phyloP scores from a whole-genome alignment of 176 grass and related monocot species.

The Zea mays region DNA sequence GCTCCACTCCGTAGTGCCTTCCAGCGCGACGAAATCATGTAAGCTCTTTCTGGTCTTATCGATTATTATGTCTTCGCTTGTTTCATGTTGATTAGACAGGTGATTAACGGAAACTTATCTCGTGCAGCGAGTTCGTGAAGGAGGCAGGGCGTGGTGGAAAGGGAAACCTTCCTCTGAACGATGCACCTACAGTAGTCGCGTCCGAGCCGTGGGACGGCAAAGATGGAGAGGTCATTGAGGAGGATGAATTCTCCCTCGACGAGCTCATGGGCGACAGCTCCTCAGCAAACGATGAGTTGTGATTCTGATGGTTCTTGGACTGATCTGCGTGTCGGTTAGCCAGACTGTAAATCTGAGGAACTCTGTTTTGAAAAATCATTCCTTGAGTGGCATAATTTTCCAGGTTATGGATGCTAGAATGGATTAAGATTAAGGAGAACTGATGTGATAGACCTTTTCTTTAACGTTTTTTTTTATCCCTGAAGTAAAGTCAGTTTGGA shows the following conservation, averaged over 20 bases:
- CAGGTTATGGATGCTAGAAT: not conserved
- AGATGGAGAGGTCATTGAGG: conserved; percentile 81
- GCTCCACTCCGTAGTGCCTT: conserved; percentile 87
- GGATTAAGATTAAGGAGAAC: conserved; percentile 14
- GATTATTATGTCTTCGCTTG: not conserved
- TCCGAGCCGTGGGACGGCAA: conserved; percentile 96
- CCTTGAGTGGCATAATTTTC: conserved; percentile 28
- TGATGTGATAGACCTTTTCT: not conserved
- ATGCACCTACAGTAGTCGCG: conserved; percentile 49
- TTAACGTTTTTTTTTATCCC: not conserved
- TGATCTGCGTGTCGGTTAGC: conserved; percentile 16
- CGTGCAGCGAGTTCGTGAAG: conserved; percentile 86
- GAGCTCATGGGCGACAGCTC: conserved; percentile 77
- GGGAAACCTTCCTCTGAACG: conserved; percentile 79
- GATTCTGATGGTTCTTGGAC: conserved; percentile 35
- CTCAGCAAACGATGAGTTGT: conserved; percentile 76
- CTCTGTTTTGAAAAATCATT: conserved; percentile 37
- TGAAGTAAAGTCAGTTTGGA: conserved; percentile 32
- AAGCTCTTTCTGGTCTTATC: conserved; percentile 31
- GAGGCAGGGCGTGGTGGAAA: conserved; percentile 86
- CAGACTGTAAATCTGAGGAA: conserved; percentile 46
- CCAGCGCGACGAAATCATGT: conserved; percentile 73
- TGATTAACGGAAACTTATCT: conserved; percentile 15
- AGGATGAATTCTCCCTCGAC: conserved; percentile 96
- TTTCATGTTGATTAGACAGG: conserved; percentile 6